Conservation (phyloP, 805 yeast genomes). For the Scheffersomyces coipomensis region DNA sequence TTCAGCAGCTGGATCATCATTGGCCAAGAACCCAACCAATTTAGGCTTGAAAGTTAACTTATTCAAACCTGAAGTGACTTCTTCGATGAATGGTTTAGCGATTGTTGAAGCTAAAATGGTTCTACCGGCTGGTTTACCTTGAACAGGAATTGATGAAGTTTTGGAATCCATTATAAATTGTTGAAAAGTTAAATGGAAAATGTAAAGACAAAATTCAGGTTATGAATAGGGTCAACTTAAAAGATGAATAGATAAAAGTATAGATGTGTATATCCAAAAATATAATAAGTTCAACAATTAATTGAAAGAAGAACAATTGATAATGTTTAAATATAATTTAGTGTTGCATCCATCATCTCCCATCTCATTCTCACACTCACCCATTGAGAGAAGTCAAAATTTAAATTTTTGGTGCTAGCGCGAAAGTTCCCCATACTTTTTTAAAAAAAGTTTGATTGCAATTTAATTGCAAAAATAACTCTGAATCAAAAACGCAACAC, state of each 20-base stretch:
- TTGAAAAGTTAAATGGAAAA: neutral
- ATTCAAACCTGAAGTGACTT: slow-evolving; percentile 59
- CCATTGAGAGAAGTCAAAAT: neutral
- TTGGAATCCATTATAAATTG: neutral
- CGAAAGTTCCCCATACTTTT: neutral
- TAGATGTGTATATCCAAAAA: neutral
- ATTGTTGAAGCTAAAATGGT: slow-evolving; percentile 85
- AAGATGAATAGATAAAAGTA: neutral
- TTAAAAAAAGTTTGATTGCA: too few species aligned
- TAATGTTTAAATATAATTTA: too few species aligned
- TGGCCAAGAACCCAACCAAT: slow-evolving; percentile 89
- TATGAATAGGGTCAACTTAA: neutral
- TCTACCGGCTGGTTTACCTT: slow-evolving; percentile 56
- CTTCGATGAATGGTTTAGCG: slow-evolving; percentile 78
- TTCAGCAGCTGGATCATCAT: slow-evolving; percentile 90
- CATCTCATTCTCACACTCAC: too few species aligned
- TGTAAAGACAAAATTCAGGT: neutral
- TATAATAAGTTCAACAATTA: neutral
- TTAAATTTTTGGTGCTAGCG: too few species aligned
- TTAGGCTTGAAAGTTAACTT: slow-evolving; percentile 59
- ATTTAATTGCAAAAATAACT: too few species aligned
- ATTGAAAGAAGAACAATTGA: too few species aligned
- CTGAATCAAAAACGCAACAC: too few species aligned
- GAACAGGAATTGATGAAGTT: neutral
- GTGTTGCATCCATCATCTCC: too few species aligned